These are phyloP conservation scores for Nymphaea colorata DNA, from an alignment of 164 flowering plant genomes.

Conservation along the genomic window DNA sequence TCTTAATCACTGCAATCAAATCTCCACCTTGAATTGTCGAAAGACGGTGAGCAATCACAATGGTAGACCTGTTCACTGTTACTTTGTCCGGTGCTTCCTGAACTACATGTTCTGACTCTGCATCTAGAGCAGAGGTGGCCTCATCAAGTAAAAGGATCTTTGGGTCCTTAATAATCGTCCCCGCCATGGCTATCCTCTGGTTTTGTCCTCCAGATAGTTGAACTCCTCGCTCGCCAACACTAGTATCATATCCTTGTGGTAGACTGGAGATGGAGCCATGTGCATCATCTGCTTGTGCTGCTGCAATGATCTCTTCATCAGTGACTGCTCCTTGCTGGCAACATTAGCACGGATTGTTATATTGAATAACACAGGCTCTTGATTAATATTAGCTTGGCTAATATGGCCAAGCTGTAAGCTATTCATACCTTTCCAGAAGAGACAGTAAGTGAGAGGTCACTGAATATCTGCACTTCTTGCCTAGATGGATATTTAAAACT, in stretches of 20 bases:
- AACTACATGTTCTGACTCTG: constrained; percentile 17
- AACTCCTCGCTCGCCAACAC: constrained; percentile 16
- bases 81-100: constrained; percentile 17
- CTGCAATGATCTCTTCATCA: constrained; percentile 15
- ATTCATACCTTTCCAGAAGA: constrained; percentile 33
- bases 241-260: constrained; percentile 15
- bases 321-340: constrained; percentile 16
- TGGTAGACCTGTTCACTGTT: constrained; percentile 12
- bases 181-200: constrained; percentile 18
- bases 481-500: constrained; percentile 41
- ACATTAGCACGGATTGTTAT: constrained; percentile 16
- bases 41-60: constrained; percentile 17
- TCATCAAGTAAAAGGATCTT: constrained; percentile 15
- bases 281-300: constrained; percentile 17
- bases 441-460: constrained; percentile 28
- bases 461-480: constrained; percentile 40
- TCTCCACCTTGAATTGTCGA: constrained; percentile 12
- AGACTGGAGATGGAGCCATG: constrained; percentile 17
- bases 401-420: no score
- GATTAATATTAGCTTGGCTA: constrained; percentile 16
- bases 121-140: constrained; percentile 19
- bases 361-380: constrained; percentile 33
- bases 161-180: constrained; percentile 14
- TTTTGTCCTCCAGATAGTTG: constrained; percentile 21
- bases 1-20: constrained; percentile 12